Evolutionary conservation across 345 rosid genomes (phyloP).

Genomic region (Camelina neglecta): DNA sequence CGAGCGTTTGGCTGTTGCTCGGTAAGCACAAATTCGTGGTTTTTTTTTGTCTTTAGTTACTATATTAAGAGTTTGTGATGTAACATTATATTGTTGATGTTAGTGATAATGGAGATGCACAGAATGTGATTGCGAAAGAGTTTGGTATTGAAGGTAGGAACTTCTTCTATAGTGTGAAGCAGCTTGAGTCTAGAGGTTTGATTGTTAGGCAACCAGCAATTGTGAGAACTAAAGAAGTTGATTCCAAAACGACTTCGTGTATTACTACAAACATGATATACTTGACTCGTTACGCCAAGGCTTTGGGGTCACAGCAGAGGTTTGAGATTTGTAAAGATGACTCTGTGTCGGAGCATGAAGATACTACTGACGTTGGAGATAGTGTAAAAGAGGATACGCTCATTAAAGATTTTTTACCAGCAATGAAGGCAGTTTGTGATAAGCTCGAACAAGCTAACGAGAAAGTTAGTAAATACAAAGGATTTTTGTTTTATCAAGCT

Average conservation of each 20-base stretch:
- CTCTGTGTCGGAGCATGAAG: slow-evolving; percentile 42
- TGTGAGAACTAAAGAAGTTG: slow-evolving; percentile 72
- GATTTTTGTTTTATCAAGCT: slow-evolving; percentile 18
- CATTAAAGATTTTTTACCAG: slow-evolving; percentile 78
- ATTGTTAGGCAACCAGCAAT: slow-evolving; percentile 76
- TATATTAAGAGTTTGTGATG: neutral
- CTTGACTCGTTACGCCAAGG: slow-evolving; percentile 77
- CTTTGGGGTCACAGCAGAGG: slow-evolving; percentile 72
- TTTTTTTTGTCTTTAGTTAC: neutral
- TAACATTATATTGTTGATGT: neutral
- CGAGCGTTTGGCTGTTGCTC: slow-evolving; percentile 62
- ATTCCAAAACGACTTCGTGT: slow-evolving; percentile 56
- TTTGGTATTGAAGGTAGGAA: slow-evolving; percentile 72
- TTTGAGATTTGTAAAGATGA: slow-evolving; percentile 72
- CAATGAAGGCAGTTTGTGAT: slow-evolving; percentile 81
- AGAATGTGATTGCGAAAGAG: slow-evolving; percentile 78
- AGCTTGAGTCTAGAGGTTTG: slow-evolving; percentile 75
- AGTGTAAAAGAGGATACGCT: slow-evolving; percentile 62
- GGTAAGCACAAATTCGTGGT: slow-evolving; percentile 38
- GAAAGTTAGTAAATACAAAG: slow-evolving; percentile 56
- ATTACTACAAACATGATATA: slow-evolving; percentile 65
- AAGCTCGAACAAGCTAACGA: slow-evolving; percentile 77
- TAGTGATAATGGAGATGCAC: slow-evolving; percentile 77
- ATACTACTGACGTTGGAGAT: slow-evolving; percentile 45
- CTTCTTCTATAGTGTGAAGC: slow-evolving; percentile 68